Base-by-base conservation (phyloP, 2,329 filamentous ascomycete genomes). In the Paecilomyces variotii region DNA sequence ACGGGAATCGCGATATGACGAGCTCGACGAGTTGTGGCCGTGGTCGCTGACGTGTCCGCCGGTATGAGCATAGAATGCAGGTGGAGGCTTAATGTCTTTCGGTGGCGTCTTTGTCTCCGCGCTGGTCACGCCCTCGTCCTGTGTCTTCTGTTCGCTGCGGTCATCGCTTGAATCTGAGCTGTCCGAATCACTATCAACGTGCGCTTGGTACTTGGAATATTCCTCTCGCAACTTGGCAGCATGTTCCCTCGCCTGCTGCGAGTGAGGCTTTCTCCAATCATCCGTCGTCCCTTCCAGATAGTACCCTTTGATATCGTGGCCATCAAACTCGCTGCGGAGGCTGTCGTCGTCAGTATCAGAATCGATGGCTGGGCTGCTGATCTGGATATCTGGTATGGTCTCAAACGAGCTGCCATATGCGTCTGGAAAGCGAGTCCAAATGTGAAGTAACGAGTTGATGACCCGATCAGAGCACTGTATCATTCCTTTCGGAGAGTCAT, bases 401-500 rank as follows among this genome's bases (percentile, higher is more conserved):
- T 54, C 62, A 67, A 45, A 45, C n/a, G 14, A 45, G n/a, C 32
- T 57, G 62, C 35, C 54, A 35, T 24, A 49, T 19, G 52, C 45
- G 24, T 53, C 51, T 55, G 32, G 24, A 60, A 61, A 61, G 60
- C 60, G 60, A 7, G 63, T 72, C 70, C 65, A 74, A 49, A 53
- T 61, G 28, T 63, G 61, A 19, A 76, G 61, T 9, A 76, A 61
- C 19, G 63, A 65, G 51, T 74, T 67, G 59, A 75, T 68, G 12
- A 69, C 70, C 2, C 62, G 64, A 32, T 72, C 68, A 0, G 74
- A 75, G 3, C 73, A 64, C 45, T 69, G 67, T 10, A 75, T 66
- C 74, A 76, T 76, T 30, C 74, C 72, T 54, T 67, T 72, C 3
- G 72, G 69, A 9, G 72, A 74, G 51, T 66, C 60, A 57, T 72